Evolutionary conservation across 495 filamentous ascomycete species (phyloP).

Genomic region (Tuber indicum): DNA sequence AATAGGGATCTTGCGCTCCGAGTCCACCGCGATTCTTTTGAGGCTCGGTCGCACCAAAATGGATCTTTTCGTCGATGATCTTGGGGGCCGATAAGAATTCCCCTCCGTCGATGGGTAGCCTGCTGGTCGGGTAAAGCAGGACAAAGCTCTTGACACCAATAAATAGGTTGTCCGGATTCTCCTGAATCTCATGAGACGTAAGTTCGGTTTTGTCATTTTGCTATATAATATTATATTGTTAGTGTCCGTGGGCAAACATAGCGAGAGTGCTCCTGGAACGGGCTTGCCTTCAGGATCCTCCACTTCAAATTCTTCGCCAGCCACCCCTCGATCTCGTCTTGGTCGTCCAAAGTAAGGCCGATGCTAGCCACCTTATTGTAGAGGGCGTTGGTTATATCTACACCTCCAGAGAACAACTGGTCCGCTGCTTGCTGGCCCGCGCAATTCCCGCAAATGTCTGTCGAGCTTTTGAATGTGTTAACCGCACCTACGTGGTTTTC

Average conservation of each 20-base stretch:
- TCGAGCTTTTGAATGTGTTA: slow-evolving; percentile 10
- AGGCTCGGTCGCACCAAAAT: not conserved
- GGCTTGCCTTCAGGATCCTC: slow-evolving; percentile 11
- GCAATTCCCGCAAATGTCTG: slow-evolving; percentile 17
- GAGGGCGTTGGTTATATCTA: slow-evolving; percentile 11
- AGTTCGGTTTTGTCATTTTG: not conserved
- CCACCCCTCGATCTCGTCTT: not conserved
- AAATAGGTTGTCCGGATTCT: not conserved
- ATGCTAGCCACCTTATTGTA: not conserved
- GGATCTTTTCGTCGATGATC: not conserved
- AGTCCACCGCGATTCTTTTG: not conserved
- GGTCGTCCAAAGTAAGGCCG: not conserved
- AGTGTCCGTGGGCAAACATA: not conserved
- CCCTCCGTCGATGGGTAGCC: not conserved
- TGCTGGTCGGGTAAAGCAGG: not conserved
- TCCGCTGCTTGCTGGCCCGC: slow-evolving; percentile 7
- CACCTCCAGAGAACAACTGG: slow-evolving; percentile 9
- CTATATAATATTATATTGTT: not conserved
- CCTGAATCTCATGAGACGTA: not conserved
- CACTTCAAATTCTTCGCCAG: slow-evolving; percentile 8
- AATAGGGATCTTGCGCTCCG: not conserved
- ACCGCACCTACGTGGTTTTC: slow-evolving; percentile 7
- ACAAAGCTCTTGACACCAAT: not conserved
- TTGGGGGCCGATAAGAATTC: not conserved
- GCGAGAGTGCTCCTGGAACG: not conserved